A percentile compares a stretch with the other conserved stretches of the same genome.
phyloP scores from a whole-genome alignment of 805 yeast genomes.

The Hanseniaspora occidentalis region DNA sequence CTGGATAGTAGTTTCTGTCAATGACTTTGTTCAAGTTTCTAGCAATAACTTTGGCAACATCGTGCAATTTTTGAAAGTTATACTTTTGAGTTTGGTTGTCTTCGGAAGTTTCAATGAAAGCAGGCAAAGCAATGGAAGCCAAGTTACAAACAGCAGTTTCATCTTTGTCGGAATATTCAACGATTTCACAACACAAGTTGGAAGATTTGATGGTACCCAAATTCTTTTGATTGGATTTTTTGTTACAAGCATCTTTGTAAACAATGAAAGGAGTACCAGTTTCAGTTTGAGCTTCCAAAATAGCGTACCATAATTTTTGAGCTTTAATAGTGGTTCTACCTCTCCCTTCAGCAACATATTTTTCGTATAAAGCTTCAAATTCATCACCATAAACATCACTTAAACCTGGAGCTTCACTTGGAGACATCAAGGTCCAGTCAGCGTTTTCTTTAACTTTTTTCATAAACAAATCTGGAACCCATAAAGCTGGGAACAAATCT shows the following conservation, averaged over 20 bases:
- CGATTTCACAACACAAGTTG: conserved; percentile 87
- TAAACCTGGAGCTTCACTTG: conserved; percentile 79
- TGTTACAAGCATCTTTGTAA: conserved; percentile 85
- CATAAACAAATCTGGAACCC: conserved; percentile 96
- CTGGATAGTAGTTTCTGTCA: conserved; percentile 79
- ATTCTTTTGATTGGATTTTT: conserved; percentile 81
- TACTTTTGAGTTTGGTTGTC: conserved; percentile 37
- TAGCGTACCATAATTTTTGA: conserved; percentile 82
- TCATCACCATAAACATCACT: conserved; percentile 76
- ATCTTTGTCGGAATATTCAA: conserved; percentile 82
- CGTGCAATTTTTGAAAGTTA: conserved; percentile 65
- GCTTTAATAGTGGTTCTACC: conserved; percentile 63
- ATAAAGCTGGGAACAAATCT: conserved; percentile 82
- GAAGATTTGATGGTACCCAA: conserved; percentile 88
- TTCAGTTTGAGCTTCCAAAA: conserved; percentile 85
- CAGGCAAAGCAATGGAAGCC: conserved; percentile 83
- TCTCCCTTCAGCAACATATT: conserved; percentile 60
- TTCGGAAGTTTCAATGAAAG: conserved; percentile 42
- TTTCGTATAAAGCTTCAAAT: conserved; percentile 56
- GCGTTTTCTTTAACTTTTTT: conserved; percentile 64
- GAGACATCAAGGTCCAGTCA: conserved; percentile 86
- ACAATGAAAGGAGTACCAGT: conserved; percentile 94
- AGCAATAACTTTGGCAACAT: conserved; percentile 63
- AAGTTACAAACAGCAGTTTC: conserved; percentile 94
- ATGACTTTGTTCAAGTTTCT: conserved; percentile 72